Evolutionary conservation across 495 filamentous ascomycete species (phyloP).

Genomic region (Penicillium mononematosum): DNA sequence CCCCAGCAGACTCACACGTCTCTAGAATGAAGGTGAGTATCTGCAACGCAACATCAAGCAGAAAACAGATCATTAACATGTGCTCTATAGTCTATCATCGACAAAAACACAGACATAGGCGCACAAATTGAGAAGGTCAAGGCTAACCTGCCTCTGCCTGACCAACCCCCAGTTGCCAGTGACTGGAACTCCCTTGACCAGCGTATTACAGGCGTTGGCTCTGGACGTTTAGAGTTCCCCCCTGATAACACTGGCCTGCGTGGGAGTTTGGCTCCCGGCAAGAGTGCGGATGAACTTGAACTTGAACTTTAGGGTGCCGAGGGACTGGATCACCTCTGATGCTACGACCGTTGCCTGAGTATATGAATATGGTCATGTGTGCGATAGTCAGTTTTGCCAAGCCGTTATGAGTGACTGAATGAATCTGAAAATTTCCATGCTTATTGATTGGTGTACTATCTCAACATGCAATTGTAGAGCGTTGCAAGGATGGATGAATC

Average conservation of each 20-base stretch:
- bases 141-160: slow-evolving; percentile 74
- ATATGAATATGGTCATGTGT: slow-evolving; percentile 12
- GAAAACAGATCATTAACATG: not conserved
- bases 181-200: slow-evolving; percentile 74
- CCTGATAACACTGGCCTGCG: slow-evolving; percentile 54
- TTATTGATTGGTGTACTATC: not conserved
- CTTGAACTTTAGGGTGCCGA: slow-evolving; percentile 59
- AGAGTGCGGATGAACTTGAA: slow-evolving; percentile 48
- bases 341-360: slow-evolving; percentile 34
- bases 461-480: not conserved
- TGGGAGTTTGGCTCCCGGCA: slow-evolving; percentile 61
- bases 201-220: slow-evolving; percentile 65
- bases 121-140: slow-evolving; percentile 62
- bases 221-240: slow-evolving; percentile 53
- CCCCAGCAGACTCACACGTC: slow-evolving; percentile 47
- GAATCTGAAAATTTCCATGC: slow-evolving; percentile 6
- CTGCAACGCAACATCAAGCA: not conserved
- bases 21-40: slow-evolving; percentile 46
- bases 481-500: no score
- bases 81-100: slow-evolving; percentile 44
- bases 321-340: slow-evolving; percentile 50
- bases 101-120: slow-evolving; percentile 53
- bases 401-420: slow-evolving; percentile 16
- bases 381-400: slow-evolving; percentile 16
- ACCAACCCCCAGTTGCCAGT: slow-evolving; percentile 68